A percentile compares a stretch with the other conserved stretches of the same genome.
phyloP scores from a whole-genome alignment of 495 filamentous ascomycete genomes.

The Trichoderma erinaceum region DNA sequence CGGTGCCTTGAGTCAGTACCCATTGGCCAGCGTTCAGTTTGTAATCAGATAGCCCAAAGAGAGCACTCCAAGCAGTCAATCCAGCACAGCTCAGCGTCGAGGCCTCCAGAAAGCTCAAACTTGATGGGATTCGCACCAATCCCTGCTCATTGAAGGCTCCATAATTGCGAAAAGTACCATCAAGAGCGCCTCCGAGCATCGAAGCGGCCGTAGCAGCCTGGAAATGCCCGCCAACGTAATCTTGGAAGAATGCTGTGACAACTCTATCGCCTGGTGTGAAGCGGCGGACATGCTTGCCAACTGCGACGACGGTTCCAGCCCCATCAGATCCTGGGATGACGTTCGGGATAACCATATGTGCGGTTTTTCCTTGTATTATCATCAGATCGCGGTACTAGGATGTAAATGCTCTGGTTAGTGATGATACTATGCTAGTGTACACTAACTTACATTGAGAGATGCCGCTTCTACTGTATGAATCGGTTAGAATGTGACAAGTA shows the following conservation, averaged over 20 bases:
- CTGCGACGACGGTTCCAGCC: constrained; percentile 54
- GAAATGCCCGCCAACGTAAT: constrained; percentile 19
- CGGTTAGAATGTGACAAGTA: background rate
- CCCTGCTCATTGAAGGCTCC: constrained; percentile 26
- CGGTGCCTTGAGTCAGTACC: constrained; percentile 31
- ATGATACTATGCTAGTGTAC: background rate
- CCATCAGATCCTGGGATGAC: constrained; percentile 62
- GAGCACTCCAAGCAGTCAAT: constrained; percentile 35
- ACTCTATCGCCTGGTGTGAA: constrained; percentile 49
- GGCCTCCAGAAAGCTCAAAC: constrained; percentile 23
- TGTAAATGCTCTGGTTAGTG: background rate
- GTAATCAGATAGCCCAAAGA: constrained; percentile 25
- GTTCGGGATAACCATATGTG: constrained; percentile 36
- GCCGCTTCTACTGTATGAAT: background rate
- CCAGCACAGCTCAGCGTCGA: constrained; percentile 26
- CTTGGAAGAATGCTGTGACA: constrained; percentile 21
- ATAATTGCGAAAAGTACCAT: constrained; percentile 22
- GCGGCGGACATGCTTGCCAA: constrained; percentile 50
- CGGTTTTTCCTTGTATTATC: constrained; percentile 38
- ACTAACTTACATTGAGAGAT: constrained; percentile 10
- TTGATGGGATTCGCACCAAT: constrained; percentile 23
- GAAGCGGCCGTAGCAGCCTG: constrained; percentile 13
- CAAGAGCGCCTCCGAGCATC: constrained; percentile 21
- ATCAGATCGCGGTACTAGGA: constrained; percentile 56
- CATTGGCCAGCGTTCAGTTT: constrained; percentile 23